Evolutionary conservation across 1,284 basidiomycete species (phyloP), one percentile per base, ranked within the genome.

Genomic region (Cutaneotrichosporon curvatum): DNA sequence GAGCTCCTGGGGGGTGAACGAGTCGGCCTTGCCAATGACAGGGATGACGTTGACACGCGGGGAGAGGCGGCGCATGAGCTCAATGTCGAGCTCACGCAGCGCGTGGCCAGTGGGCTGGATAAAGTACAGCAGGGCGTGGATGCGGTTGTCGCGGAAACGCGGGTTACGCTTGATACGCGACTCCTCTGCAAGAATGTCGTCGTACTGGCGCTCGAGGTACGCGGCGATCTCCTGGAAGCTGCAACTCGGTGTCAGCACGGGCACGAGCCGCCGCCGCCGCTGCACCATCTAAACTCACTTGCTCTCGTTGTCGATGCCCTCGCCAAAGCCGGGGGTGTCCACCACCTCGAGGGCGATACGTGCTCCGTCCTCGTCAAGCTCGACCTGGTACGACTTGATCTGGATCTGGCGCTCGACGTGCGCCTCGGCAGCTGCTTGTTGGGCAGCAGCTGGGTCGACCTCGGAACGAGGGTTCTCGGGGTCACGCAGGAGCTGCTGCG

Each of bases 101-200:
- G 82, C 77, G 67, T 87, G 86, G 15, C 92, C 88, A 34, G 83
- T 86, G 9, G 95, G 95, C 50, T 91, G 83, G 75, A 98, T 96
- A 71, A 99, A 99, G 78, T 99, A 99, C 51, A 99, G 81, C 44
- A 98, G 77, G 15, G 90, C 92, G 63, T 98, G 95, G 12, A 92
- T 81, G 57, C 91, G 80, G 78, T 97, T 97, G 75, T 99, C 95
- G 68, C 91, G 83, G 81, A 97, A 98, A 56, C 95, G 85, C 20
- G 94, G 92, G 76, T 97, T 97, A 80, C 95, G 94, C 78, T 96
- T 98, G 77, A 98, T 98, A 65, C 95, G 83, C 54, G 89, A 94
- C 76, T 99, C 95, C 72, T 98, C 94, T 10, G 94, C 91, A 55
- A 99, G 79, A 70, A 98, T 96, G 64, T 98, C 94, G 60, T 98